Evolutionary conservation across 2,329 filamentous ascomycete genomes (phyloP).

Genomic region (Colletotrichum sp.): DNA sequence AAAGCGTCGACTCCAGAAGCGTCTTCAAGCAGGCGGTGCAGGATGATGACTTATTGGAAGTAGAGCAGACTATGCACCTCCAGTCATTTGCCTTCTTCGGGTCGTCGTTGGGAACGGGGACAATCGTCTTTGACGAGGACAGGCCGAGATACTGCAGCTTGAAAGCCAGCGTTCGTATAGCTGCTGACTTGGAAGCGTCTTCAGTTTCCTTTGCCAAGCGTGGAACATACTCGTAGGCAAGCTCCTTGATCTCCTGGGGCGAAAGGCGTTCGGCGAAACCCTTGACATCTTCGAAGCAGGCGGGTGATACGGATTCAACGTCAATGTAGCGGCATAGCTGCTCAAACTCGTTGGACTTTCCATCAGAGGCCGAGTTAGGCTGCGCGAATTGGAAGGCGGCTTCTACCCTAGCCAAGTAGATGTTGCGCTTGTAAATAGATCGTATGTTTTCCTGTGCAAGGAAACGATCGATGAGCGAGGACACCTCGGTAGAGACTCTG

Average conservation of each 20-base stretch:
- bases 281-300: constrained; percentile 55
- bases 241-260: constrained; percentile 41
- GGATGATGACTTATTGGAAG: neutral
- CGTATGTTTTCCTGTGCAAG: constrained; percentile 7
- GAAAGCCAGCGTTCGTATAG: constrained; percentile 38
- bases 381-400: constrained; percentile 38
- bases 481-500: constrained; percentile 6
- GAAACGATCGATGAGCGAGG: constrained; percentile 11
- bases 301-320: constrained; percentile 37
- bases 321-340: constrained; percentile 42
- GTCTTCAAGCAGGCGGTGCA: constrained; percentile 6
- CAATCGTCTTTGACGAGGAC: constrained; percentile 39
- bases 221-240: constrained; percentile 42
- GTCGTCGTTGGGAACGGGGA: constrained; percentile 25
- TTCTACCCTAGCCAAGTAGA: constrained; percentile 42
- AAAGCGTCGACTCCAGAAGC: constrained; percentile 14
- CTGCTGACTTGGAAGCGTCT: constrained; percentile 26
- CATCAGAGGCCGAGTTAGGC: neutral
- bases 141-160: constrained; percentile 51
- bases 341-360: constrained; percentile 10
- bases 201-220: constrained; percentile 32
- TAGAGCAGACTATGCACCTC: constrained; percentile 13
- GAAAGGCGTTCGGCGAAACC: constrained; percentile 47
- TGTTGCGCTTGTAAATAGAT: constrained; percentile 45
- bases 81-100: constrained; percentile 21